Evolutionary conservation across 805 yeast species (phyloP), one percentile per base, ranked within the genome.

Genomic region (Crinitomyces ghanaensis): DNA sequence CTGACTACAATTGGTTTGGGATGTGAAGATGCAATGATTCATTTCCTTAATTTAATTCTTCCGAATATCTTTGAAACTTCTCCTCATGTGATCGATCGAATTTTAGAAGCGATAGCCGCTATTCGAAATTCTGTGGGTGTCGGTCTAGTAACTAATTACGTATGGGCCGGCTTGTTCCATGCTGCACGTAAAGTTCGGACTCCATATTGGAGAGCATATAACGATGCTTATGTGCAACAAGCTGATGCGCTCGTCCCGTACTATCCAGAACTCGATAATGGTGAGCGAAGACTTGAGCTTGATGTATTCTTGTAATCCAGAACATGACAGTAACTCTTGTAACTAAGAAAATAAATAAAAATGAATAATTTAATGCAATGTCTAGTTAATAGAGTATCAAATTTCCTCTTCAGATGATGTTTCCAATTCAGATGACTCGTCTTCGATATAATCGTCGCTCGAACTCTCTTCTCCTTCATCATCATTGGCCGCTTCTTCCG

Each of bases 41-140:
- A 91, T 53, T 69, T 76, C 38, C 59, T 91, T 49, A 84, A 91
- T 51, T 62, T 86, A 32, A 55, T 91, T 14, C 58, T 85, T 56
- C 98, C 99, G 2, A 91, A 91, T 52, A 63, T 91, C 2, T 85
- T 73, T 51, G 99, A 88, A 54, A 81, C 95, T 0, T 85, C 96
- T 0, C 97, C 97, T 0, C 99, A 91, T 55, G 96, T 86, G 9
- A 85, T 86, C 36, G 66, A 63, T 6, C 70, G 97, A 43, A 74
- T 91, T 2, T 42, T 81, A 30, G 96, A 84, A 35, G 79, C 86
- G 34, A 62, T 91, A 18, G 85, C 80, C 38, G 77, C 82, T 2
- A 51, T 84, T 18, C 62, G 88, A 22, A 60, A 67, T 29, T 77
- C 77, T 0, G 53, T 86, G 9, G 99, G 99, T 0, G 66, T 71